A percentile compares a stretch with the other conserved stretches of the same genome.
Conservation (phyloP, 1,284 basidiomycete species). For the Trametes pubescens region DNA sequence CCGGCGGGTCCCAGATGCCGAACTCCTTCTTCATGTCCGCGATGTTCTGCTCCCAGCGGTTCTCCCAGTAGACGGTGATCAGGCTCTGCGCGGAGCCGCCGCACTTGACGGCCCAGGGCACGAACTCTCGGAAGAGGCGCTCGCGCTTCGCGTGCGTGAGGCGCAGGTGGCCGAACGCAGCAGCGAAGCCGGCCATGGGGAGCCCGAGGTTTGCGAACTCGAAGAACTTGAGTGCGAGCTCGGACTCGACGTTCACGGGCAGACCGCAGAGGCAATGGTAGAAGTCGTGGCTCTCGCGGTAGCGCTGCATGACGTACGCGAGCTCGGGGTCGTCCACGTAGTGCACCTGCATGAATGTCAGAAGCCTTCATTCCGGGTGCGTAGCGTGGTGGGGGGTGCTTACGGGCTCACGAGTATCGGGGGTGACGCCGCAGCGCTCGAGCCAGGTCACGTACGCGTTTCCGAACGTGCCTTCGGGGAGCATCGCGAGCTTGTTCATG, state of each 20-base stretch:
- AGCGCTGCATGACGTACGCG: conserved; percentile 97
- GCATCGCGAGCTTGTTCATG: conserved; percentile 68
- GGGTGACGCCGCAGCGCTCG: conserved; percentile 89
- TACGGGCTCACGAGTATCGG: conserved; percentile 93
- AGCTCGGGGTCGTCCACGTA: conserved; percentile 95
- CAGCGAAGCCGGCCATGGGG: conserved; percentile 88
- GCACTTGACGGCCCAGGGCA: conserved; percentile 90
- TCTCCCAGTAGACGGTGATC: conserved; percentile 96
- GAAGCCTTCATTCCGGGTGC: not conserved
- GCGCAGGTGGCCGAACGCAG: conserved; percentile 76
- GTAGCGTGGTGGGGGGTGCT: conserved; percentile 41
- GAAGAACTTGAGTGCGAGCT: conserved; percentile 96
- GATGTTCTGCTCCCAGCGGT: conserved; percentile 88
- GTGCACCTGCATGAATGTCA: conserved; percentile 67
- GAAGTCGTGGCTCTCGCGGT: conserved; percentile 97
- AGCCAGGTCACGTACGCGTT: conserved; percentile 93
- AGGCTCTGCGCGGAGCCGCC: conserved; percentile 80
- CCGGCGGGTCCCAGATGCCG: conserved; percentile 83
- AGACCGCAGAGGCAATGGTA: conserved; percentile 92
- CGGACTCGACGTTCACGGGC: conserved; percentile 90
- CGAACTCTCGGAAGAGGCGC: conserved; percentile 78
- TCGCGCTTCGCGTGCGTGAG: conserved; percentile 63
- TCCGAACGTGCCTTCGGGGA: conserved; percentile 88
- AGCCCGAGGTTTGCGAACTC: conserved; percentile 94
- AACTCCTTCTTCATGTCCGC: conserved; percentile 84